Evolutionary conservation across 2,329 filamentous ascomycete species (phyloP), one percentile per base, ranked within the genome.

Genomic region (Shiraia bambusicola): DNA sequence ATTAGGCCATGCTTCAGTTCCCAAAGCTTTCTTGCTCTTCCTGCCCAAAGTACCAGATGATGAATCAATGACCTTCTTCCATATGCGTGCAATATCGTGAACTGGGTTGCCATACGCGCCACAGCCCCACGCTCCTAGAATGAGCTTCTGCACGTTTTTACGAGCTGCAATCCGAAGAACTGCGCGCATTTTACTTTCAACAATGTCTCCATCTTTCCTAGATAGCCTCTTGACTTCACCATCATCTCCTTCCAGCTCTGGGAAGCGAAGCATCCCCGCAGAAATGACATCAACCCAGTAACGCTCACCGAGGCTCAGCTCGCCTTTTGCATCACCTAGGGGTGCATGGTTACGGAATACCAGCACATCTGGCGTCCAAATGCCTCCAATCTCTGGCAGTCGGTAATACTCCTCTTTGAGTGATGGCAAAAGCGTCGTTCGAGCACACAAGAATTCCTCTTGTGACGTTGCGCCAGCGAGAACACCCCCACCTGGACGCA

Each of bases 81-180:
- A 86, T 1, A 76, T 72, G 13, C 69, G 65, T 11, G 81, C 81
- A 22, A 85, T 67, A 59, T 84, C 80, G 1, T 66, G 66, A 0
- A 82, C 74, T 0, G 82, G 82, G 47, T 85, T 84, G 0, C 79
- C 80, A 42, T 83, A 81, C 0, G 79, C 79, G 2, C 82, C 82
- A 45, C 81, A 84, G 0, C 82, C 82, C 80, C 81, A 84, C 0
- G 82, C 81, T 0, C 82, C 82, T 0, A 85, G 67, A 0, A 86
- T 77, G 0, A 84, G 52, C 40, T 68, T 74, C 27, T 65, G 69
- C 3, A 70, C 70, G 0, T 76, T 75, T 42, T 65, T 56, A 7
- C 70, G 61, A 2, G 73, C 70, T 4, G 47, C 52, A 4, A 84
- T 75, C 1, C 80, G 70, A 60, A 85, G 56, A 1, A 83, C 79